Percentiles rank a stretch among this genome's conserved stretches.
These are phyloP conservation scores for Monosporascus sp. DNA, from an alignment of 2,329 filamentous ascomycete genomes.

Conservation along the genomic window DNA sequence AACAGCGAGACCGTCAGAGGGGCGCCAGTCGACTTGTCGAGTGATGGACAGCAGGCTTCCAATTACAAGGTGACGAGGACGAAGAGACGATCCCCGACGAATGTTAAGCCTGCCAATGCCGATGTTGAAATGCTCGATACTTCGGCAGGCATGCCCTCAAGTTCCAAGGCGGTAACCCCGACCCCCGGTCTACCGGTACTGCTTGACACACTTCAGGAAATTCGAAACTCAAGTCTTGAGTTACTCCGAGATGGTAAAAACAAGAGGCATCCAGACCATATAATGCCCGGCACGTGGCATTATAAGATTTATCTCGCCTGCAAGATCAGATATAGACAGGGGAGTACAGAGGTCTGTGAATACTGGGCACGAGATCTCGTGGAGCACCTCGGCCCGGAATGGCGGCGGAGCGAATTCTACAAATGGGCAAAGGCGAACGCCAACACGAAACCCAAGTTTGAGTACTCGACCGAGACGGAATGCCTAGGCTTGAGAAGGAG, in stretches of 20 bases:
- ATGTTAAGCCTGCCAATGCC: conserved; percentile 4
- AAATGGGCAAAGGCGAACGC: conserved; percentile 22
- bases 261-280: conserved; percentile 25
- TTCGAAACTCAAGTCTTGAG: conserved; percentile 18
- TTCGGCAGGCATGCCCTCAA: conserved; percentile 1
- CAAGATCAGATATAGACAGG: conserved; percentile 33
- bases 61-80: conserved; percentile 15
- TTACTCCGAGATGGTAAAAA: conserved; percentile 20
- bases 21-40: conserved; percentile 5
- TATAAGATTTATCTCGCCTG: conserved; percentile 33
- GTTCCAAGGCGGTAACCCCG: neutral
- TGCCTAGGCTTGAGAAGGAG: conserved; percentile 19
- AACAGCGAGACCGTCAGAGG: conserved; percentile 6
- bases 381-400: conserved; percentile 21
- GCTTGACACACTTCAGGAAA: conserved; percentile 18
- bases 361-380: conserved; percentile 39
- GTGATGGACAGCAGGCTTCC: conserved; percentile 8
- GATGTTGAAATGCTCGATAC: conserved; percentile 24
- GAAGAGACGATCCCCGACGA: conserved; percentile 15
- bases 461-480: conserved; percentile 20
- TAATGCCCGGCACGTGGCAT: conserved; percentile 18
- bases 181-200: conserved; percentile 7
- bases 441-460: conserved; percentile 19
- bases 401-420: conserved; percentile 26
- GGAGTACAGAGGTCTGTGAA: conserved; percentile 34